Conservation (phyloP, 1,139 yeast genomes). For the Yamadazyma songkhlaensis region DNA sequence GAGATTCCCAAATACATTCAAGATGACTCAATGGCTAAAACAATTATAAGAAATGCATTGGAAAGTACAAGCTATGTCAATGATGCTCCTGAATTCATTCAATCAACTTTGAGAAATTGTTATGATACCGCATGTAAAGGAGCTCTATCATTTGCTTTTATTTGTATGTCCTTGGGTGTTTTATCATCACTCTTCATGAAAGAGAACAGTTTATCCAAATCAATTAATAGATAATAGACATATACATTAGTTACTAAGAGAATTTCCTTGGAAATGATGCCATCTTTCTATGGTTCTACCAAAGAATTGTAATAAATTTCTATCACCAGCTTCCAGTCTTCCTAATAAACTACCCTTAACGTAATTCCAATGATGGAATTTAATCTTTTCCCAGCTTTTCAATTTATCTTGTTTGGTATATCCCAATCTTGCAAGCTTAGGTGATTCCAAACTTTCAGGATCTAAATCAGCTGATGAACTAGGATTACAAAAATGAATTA, state of each 20-base stretch:
- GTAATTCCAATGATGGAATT: conserved; percentile 34
- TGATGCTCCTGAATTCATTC: conserved; percentile 45
- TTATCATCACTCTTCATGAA: conserved; percentile 36
- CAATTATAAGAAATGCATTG: conserved; percentile 50
- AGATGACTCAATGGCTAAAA: conserved; percentile 30
- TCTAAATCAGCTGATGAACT: conserved; percentile 29
- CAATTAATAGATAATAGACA: conserved; percentile 30
- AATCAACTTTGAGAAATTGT: conserved; percentile 42
- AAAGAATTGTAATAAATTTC: conserved; percentile 23
- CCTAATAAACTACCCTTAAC: conserved; percentile 38
- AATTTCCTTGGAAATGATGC: conserved; percentile 23
- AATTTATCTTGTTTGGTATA: conserved; percentile 15
- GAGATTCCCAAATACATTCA: conserved; percentile 24
- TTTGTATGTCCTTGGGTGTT: conserved; percentile 36
- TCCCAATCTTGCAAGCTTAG: conserved; percentile 27
- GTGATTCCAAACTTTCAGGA: conserved; percentile 33
- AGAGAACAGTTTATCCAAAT: conserved; percentile 41
- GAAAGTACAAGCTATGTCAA: conserved; percentile 55
- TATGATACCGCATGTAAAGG: conserved; percentile 52
- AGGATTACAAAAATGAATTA: conserved; percentile 45
- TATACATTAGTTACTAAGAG: neutral
- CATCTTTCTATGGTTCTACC: conserved; percentile 41
- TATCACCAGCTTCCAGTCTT: conserved; percentile 30
- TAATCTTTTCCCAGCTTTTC: conserved; percentile 32
- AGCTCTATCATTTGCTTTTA: conserved; percentile 49